phyloP scores from a whole-genome alignment of 139 green algal genomes.

The Spirogloea muscicola region DNA sequence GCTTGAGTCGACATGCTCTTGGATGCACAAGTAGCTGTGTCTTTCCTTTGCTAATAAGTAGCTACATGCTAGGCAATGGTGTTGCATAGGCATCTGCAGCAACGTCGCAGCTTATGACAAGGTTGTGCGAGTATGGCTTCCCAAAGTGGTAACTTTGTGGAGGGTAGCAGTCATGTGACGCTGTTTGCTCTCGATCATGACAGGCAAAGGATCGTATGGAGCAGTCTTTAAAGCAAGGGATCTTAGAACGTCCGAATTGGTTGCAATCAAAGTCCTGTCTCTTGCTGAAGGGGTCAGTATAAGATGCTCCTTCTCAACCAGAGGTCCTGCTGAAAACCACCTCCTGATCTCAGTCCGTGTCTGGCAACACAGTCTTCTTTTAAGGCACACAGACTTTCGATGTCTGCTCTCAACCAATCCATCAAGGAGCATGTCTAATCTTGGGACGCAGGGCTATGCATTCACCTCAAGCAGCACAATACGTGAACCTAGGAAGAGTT shows the following conservation, averaged over 20 bases:
- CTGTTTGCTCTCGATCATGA: too few species aligned
- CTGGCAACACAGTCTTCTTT: background rate
- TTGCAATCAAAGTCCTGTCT: constrained; percentile 43
- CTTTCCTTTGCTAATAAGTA: too few species aligned
- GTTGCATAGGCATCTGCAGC: too few species aligned
- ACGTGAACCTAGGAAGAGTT: too few species aligned
- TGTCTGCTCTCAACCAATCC: background rate
- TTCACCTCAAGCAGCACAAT: background rate
- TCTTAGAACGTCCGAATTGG: constrained; percentile 20
- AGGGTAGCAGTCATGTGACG: too few species aligned
- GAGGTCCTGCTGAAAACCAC: background rate
- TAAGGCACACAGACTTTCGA: background rate
- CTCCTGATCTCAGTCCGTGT: background rate
- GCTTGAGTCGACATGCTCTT: too few species aligned
- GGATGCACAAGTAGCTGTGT: too few species aligned
- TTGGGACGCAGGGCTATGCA: background rate
- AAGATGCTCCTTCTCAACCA: background rate
- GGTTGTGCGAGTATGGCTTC: too few species aligned
- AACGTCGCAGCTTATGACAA: too few species aligned
- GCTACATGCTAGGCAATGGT: too few species aligned
- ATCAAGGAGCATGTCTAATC: background rate
- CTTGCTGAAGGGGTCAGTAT: constrained; percentile 36
- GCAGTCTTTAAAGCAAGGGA: constrained; percentile 34
- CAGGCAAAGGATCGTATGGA: constrained; percentile 42
- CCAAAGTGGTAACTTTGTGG: too few species aligned